phyloP scores from a whole-genome alignment of 75 land plant genomes.

The Adiantum capillusveneris region DNA sequence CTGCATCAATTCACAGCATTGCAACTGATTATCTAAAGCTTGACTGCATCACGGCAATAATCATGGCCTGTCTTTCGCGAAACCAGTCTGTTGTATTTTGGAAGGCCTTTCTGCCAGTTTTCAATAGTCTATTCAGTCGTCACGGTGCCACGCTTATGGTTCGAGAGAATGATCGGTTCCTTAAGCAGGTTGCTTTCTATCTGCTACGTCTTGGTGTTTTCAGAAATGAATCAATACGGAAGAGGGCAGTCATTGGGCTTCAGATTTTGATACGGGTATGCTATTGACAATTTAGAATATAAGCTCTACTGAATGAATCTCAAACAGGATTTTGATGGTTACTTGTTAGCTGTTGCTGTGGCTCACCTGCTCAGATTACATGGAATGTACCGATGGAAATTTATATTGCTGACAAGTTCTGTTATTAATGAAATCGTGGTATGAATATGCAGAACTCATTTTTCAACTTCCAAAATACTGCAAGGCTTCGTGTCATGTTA shows the following conservation, averaged over 20 bases:
- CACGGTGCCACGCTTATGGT: slow-evolving; percentile 95
- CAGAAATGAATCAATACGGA: slow-evolving; percentile 85
- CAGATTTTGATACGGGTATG: slow-evolving; percentile 92
- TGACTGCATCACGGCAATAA: slow-evolving; percentile 81
- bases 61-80: slow-evolving; percentile 74
- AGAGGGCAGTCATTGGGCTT: slow-evolving; percentile 84
- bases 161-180: slow-evolving; percentile 90
- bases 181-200: slow-evolving; percentile 96
- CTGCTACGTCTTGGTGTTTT: slow-evolving; percentile 91
- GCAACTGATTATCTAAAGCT: slow-evolving; percentile 94
- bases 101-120: slow-evolving; percentile 86
- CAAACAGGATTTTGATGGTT: too few relatives aligned
- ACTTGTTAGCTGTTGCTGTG: too few relatives aligned
- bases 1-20: slow-evolving; percentile 66
- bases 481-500: slow-evolving; percentile 91
- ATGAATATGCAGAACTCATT: slow-evolving; percentile 96
- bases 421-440: too few relatives aligned
- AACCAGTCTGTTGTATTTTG: slow-evolving; percentile 83
- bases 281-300: background rate
- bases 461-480: slow-evolving; percentile 65
- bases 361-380: too few relatives aligned
- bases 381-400: too few relatives aligned
- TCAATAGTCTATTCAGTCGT: slow-evolving; percentile 65
- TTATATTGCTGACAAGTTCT: too few relatives aligned
- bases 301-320: too few relatives aligned